These are phyloP conservation scores for Aurifilum marmelostoma DNA, from an alignment of 2,329 filamentous ascomycete species.

Conservation along the genomic window DNA sequence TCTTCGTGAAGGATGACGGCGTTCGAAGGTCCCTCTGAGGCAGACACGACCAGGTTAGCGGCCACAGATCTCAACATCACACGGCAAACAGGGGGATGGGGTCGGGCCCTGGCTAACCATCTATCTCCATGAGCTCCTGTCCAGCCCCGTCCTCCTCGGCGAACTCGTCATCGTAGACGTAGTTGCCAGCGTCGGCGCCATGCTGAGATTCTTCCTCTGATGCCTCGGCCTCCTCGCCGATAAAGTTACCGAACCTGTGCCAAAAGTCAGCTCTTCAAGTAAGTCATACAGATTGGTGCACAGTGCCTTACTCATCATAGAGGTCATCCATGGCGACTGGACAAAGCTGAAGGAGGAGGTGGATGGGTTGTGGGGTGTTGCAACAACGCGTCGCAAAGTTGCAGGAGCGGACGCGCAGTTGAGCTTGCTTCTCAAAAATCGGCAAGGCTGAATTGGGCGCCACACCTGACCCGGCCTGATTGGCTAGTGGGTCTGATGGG, in stretches of 20 bases:
- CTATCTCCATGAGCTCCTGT: constrained; percentile 91
- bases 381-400: background rate
- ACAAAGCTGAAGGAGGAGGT: constrained; percentile 17
- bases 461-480: constrained; percentile 12
- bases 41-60: constrained; percentile 35
- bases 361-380: background rate
- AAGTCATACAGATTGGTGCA: background rate
- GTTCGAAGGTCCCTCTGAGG: constrained; percentile 80
- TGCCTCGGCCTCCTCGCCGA: constrained; percentile 83
- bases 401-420: constrained; percentile 8
- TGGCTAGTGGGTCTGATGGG: constrained; percentile 13
- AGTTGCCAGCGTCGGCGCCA: constrained; percentile 73
- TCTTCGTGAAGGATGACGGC: constrained; percentile 98
- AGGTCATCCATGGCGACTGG: constrained; percentile 75
- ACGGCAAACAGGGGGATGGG: background rate
- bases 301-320: constrained; percentile 78
- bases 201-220: constrained; percentile 86
- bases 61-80: background rate
- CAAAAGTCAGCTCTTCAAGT: constrained; percentile 30
- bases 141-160: constrained; percentile 66
- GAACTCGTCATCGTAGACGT: constrained; percentile 79
- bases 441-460: constrained; percentile 28
- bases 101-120: constrained; percentile 56
- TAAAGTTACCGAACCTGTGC: constrained; percentile 92
- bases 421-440: constrained; percentile 27